These are phyloP conservation scores for Pythium biforme DNA, from an alignment of 352 stramenopile species.

Conservation along the genomic window DNA sequence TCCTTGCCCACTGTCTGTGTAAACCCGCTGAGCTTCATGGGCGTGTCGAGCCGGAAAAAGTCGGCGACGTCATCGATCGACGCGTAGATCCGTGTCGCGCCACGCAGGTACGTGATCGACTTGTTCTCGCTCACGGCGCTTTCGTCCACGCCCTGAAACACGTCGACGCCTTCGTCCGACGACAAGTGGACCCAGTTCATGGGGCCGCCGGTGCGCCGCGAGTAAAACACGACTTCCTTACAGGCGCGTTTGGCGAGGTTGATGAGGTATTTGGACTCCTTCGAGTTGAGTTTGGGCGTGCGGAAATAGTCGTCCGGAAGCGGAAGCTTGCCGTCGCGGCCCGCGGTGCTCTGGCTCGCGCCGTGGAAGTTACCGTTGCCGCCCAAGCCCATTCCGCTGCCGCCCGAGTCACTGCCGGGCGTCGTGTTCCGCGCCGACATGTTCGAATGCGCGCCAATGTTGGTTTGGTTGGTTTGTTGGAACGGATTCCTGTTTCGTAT, in stretches of 20 bases:
- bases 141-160: slow-evolving; percentile 72
- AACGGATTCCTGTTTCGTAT: too few relatives aligned
- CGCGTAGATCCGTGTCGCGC: slow-evolving; percentile 68
- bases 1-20: slow-evolving; percentile 74
- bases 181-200: slow-evolving; percentile 80
- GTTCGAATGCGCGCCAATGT: too few relatives aligned
- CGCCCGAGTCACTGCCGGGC: slow-evolving; percentile 15
- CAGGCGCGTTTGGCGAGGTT: slow-evolving; percentile 73
- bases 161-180: slow-evolving; percentile 66
- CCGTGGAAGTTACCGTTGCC: not conserved
- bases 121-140: slow-evolving; percentile 27
- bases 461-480: too few relatives aligned
- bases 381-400: not conserved
- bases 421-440: slow-evolving; percentile 9
- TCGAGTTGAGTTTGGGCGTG: slow-evolving; percentile 50
- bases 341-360: not conserved
- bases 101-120: slow-evolving; percentile 66
- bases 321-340: slow-evolving; percentile 40
- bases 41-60: slow-evolving; percentile 77
- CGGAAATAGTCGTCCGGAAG: slow-evolving; percentile 72
- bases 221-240: slow-evolving; percentile 87
- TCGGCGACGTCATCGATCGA: slow-evolving; percentile 77
- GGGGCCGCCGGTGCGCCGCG: slow-evolving; percentile 54
- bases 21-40: slow-evolving; percentile 68
- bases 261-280: slow-evolving; percentile 68